Evolutionary conservation across 106 monocot species (phyloP), one percentile per base, ranked within the genome.

Genomic region (Allium fistulosum): DNA sequence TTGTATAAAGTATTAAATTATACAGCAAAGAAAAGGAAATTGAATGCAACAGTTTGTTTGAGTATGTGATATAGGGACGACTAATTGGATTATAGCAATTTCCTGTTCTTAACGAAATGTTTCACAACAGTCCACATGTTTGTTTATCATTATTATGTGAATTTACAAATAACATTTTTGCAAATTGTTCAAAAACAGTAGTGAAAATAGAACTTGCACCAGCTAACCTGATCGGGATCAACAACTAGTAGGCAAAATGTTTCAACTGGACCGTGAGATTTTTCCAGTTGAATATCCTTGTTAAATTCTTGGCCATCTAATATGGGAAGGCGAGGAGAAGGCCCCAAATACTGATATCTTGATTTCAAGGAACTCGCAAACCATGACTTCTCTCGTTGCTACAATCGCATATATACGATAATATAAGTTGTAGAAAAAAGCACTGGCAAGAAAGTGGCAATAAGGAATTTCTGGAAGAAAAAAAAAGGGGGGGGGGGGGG

Each of bases 311-410:
- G 80, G 70, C 55, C 53, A 58, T 80, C 69, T 2, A 37, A 37
- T 69, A 69, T 70, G 12, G 99, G 99, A 79, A 92, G 73, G 66
- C 85, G 74, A 68, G 97, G 92, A 18, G 61, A 57, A 78, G 81
- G 84, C 11, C 82, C 87, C 65, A 90, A 67, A 66, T 87, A 93
- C 69, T 99, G 92, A 48, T 72, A 69, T 81, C 93, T 93, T 57
- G 99, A 93, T 76, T 78, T 92, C 57, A 81, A 37, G 8, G 99
- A 93, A 77, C 79, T 83, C 11, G 81, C 56, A 69, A 90, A 93
- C 99, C 99, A 99, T 59, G 93, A 75, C 74, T 78, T 87, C 75
- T 93, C 87, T 73, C 99, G 84, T 67, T 80, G 87, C 90, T 99
- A 80, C 48, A 79, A 22, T 22, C 22, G 1, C 28, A 72, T n/a